Evolutionary conservation across 257 asterid genomes (phyloP).

Genomic region (Solanum habrochaites): DNA sequence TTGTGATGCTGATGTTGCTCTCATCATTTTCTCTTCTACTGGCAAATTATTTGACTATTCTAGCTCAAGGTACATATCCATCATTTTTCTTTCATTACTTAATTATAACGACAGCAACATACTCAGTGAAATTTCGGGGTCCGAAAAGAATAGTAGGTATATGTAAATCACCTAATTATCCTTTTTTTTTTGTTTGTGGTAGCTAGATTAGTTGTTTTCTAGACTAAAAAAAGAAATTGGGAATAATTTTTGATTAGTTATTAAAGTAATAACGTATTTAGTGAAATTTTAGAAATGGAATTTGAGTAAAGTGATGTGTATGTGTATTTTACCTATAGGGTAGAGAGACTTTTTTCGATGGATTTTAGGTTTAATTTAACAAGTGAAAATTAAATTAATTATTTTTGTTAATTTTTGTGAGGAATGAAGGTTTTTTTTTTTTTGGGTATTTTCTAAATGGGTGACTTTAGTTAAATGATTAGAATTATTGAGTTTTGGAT

Average conservation of each 20-base stretch:
- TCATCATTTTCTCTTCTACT: constrained; percentile 61
- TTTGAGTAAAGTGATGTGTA: background rate
- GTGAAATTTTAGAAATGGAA: background rate
- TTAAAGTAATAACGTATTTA: no score
- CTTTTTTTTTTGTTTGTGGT: background rate
- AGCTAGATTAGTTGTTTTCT: background rate
- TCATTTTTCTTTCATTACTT: background rate
- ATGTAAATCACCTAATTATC: background rate
- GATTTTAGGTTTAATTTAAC: background rate
- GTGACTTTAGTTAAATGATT: background rate
- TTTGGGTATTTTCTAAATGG: background rate
- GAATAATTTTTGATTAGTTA: background rate
- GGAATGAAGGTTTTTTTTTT: background rate
- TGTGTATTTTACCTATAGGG: background rate
- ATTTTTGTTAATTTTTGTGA: background rate
- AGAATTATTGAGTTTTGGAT: background rate
- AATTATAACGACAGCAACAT: background rate
- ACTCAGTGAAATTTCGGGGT: no score
- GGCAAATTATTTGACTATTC: constrained; percentile 64
- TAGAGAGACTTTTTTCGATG: background rate
- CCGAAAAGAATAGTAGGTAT: background rate
- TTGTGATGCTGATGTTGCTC: constrained; percentile 75
- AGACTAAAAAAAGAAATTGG: no score
- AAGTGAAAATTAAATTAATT: background rate
- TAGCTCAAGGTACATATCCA: constrained; percentile 42